phyloP scores from a whole-genome alignment of 1,284 basidiomycete genomes.

The Coniophora puteana region DNA sequence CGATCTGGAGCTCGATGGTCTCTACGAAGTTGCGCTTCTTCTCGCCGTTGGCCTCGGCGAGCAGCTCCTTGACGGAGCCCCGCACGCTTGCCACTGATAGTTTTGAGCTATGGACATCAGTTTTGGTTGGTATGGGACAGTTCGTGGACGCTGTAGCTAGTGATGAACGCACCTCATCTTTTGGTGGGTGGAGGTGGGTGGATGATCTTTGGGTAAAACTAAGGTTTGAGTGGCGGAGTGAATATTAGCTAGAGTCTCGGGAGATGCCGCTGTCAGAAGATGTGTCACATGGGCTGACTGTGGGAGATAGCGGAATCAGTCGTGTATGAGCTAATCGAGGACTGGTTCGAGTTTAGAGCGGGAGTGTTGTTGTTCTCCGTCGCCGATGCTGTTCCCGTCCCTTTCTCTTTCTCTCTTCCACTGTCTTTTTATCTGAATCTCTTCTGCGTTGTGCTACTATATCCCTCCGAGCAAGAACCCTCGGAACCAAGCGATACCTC shows the following conservation, averaged over 20 bases:
- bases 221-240: slow-evolving; percentile 28
- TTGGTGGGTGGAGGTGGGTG: slow-evolving; percentile 11
- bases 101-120: slow-evolving; percentile 42
- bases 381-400: too few relatives aligned
- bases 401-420: too few relatives aligned
- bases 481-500: too few relatives aligned
- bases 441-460: too few relatives aligned
- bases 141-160: neutral
- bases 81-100: slow-evolving; percentile 99
- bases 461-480: too few relatives aligned
- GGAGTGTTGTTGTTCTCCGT: too few relatives aligned
- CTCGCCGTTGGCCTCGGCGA: slow-evolving; percentile 75
- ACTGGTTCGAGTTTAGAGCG: too few relatives aligned
- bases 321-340: too few relatives aligned
- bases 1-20: slow-evolving; percentile 95
- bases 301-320: too few relatives aligned
- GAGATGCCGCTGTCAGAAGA: slow-evolving; percentile 16
- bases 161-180: slow-evolving; percentile 25
- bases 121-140: slow-evolving; percentile 9
- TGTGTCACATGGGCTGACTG: too few relatives aligned
- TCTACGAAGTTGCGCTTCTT: slow-evolving; percentile 88
- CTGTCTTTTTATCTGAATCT: too few relatives aligned
- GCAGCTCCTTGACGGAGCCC: slow-evolving; percentile 86
- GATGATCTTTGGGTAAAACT: slow-evolving; percentile 16
- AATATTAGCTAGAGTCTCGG: slow-evolving; percentile 33